These are phyloP conservation scores for Glycine soja DNA, from an alignment of 306 rosid genomes.

Conservation along the genomic window DNA sequence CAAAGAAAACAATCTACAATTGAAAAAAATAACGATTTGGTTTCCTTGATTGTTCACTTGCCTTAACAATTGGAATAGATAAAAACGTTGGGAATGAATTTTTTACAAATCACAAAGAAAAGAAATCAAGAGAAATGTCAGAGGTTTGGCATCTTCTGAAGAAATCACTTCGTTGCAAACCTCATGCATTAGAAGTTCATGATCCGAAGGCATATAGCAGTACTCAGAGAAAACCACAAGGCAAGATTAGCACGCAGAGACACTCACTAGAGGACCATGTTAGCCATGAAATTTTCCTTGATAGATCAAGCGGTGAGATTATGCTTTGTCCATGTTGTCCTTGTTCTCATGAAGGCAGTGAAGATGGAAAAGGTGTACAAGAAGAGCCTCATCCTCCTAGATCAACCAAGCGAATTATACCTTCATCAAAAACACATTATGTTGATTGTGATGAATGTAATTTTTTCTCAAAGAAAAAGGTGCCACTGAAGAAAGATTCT, in stretches of 20 bases:
- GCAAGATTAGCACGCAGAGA: background rate
- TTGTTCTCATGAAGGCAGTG: background rate
- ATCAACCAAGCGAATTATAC: slow-evolving; percentile 11
- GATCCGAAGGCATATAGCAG: slow-evolving; percentile 44
- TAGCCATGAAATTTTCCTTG: slow-evolving; percentile 47
- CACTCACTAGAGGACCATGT: slow-evolving; percentile 38
- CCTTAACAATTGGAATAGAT: slow-evolving; percentile 13
- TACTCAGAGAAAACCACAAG: slow-evolving; percentile 24
- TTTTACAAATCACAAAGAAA: background rate
- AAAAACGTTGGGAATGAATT: background rate
- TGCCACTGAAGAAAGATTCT: slow-evolving; percentile 16
- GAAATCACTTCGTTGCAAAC: slow-evolving; percentile 57
- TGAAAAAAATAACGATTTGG: background rate
- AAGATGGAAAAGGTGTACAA: background rate
- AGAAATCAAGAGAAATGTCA: slow-evolving; percentile 45
- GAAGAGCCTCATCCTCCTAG: background rate
- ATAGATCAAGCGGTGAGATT: slow-evolving; percentile 22
- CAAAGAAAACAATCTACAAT: slow-evolving; percentile 34
- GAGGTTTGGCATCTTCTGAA: slow-evolving; percentile 51
- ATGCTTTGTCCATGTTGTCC: slow-evolving; percentile 33
- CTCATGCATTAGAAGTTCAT: slow-evolving; percentile 55
- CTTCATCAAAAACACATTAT: slow-evolving; percentile 21
- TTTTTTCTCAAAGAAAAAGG: slow-evolving; percentile 32
- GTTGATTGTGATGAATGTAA: slow-evolving; percentile 43
- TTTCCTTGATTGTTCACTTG: slow-evolving; percentile 33